A percentile compares a stretch with the other conserved stretches of the same genome.
Evolutionary conservation across 1,284 basidiomycete genomes (phyloP).

Genomic region (Stygiomarasmius scandens): DNA sequence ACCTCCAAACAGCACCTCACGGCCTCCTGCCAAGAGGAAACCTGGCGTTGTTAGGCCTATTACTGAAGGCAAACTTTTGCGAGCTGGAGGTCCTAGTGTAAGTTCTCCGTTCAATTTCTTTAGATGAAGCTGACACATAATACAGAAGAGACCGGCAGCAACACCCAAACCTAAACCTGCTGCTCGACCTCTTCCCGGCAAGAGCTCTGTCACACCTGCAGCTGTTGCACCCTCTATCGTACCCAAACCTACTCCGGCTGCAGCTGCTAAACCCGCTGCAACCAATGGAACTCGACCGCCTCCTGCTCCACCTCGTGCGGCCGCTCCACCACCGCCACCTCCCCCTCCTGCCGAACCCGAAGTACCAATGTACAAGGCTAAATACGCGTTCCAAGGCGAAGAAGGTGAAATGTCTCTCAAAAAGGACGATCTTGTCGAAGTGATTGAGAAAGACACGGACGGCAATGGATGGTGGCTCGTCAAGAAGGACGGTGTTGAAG

Average conservation of each 20-base stretch:
- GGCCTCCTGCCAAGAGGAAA: conserved; percentile 87
- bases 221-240: conserved; percentile 35
- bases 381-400: conserved; percentile 89
- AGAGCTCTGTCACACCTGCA: conserved; percentile 34
- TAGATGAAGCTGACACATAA: not conserved
- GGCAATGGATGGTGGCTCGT: conserved; percentile 98
- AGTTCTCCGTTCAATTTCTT: conserved; percentile 33
- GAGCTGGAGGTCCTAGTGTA: conserved; percentile 73
- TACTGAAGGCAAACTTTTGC: conserved; percentile 81
- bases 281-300: conserved; percentile 27
- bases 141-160: conserved; percentile 46
- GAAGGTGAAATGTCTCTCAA: conserved; percentile 88
- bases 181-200: conserved; percentile 61
- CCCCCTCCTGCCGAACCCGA: conserved; percentile 69
- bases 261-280: conserved; percentile 16
- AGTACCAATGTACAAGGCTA: conserved; percentile 80
- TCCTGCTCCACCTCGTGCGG: conserved; percentile 35
- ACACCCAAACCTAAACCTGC: conserved; percentile 61
- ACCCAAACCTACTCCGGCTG: conserved; percentile 51
- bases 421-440: conserved; percentile 92
- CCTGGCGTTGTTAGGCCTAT: conserved; percentile 83
- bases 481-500: conserved; percentile 82
- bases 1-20: conserved; percentile 78
- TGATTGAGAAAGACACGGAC: conserved; percentile 81
- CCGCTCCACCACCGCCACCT: conserved; percentile 52